Conservation (phyloP, 306 rosid species). For the Prunus mume region DNA sequence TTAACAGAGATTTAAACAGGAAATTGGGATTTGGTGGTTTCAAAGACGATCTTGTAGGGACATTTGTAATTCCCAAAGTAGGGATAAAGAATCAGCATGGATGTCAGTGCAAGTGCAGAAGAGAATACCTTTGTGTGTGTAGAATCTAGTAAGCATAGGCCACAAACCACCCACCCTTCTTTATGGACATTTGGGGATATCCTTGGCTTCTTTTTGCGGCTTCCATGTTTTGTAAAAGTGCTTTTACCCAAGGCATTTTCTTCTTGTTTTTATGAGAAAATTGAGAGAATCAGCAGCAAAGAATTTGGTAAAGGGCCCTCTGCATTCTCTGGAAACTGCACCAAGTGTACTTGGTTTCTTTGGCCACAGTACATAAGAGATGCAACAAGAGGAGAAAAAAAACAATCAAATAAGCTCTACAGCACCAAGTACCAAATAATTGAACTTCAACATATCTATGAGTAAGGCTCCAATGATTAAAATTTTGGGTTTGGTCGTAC, state of each 20-base stretch:
- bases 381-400: background rate
- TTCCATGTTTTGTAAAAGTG: background rate
- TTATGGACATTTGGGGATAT: constrained; percentile 13
- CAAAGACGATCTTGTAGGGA: constrained; percentile 36
- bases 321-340: background rate
- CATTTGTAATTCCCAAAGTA: background rate
- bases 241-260: background rate
- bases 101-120: constrained; percentile 37
- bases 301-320: background rate
- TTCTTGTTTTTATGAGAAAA: background rate
- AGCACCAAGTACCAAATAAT: too few species aligned
- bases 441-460: background rate
- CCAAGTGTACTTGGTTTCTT: background rate
- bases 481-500: too few species aligned
- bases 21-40: constrained; percentile 3
- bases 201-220: constrained; percentile 12
- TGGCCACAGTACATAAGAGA: background rate
- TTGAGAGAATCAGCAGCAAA: background rate
- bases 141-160: constrained; percentile 3
- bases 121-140: background rate
- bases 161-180: background rate
- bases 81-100: constrained; percentile 32
- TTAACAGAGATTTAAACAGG: background rate
- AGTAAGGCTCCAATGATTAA: background rate
- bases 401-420: background rate